These are phyloP conservation scores for Flammula alnicola DNA, from an alignment of 1,284 basidiomycete species.

Conservation along the genomic window DNA sequence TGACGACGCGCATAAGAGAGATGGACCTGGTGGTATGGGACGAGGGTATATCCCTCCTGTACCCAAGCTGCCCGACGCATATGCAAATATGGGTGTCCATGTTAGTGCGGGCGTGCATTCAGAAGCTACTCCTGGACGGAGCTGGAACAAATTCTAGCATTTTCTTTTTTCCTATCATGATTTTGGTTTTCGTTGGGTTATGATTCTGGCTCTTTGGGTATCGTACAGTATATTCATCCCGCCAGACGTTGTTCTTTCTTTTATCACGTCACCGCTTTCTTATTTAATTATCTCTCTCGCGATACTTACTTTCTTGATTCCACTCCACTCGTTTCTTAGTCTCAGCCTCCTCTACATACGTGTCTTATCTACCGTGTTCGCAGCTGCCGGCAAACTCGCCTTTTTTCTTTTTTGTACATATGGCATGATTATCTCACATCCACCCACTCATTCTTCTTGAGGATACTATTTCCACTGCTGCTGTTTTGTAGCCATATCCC, in stretches of 20 bases:
- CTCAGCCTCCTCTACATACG: background rate
- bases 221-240: background rate
- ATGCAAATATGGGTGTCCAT: constrained; percentile 14
- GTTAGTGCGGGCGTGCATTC: too few species aligned
- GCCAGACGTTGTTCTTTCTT: background rate
- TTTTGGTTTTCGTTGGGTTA: constrained; percentile 4
- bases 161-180: background rate
- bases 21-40: constrained; percentile 21
- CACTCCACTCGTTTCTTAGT: too few species aligned
- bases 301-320: too few species aligned
- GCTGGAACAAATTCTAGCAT: constrained; percentile 27
- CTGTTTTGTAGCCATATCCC: background rate
- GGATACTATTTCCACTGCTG: background rate
- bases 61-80: constrained; percentile 44
- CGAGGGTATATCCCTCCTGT: constrained; percentile 44
- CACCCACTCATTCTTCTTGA: background rate
- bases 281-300: too few species aligned
- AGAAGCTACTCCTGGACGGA: constrained; percentile 20
- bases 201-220: background rate
- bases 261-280: too few species aligned
- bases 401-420: background rate
- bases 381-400: background rate
- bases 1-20: constrained; percentile 30
- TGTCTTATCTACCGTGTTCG: background rate
- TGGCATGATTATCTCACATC: background rate